Evolutionary conservation across 2,329 filamentous ascomycete genomes (phyloP).

Genomic region (Paecilomyces variotii): DNA sequence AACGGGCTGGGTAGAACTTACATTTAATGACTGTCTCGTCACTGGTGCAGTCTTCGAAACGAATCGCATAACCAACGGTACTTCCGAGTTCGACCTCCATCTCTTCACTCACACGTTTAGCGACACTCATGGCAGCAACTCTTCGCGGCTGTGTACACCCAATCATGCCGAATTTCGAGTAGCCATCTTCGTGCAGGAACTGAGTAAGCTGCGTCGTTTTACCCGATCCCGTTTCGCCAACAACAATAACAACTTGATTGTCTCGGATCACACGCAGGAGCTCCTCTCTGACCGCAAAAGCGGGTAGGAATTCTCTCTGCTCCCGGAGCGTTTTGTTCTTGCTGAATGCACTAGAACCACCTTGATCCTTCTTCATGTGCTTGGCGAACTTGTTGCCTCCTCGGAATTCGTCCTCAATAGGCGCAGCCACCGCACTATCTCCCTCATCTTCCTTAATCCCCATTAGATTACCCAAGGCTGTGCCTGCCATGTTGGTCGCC

Average conservation of each 20-base stretch:
- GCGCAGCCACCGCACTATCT: constrained; percentile 74
- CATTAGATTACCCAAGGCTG: constrained; percentile 88
- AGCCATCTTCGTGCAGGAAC: constrained; percentile 92
- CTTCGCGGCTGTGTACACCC: constrained; percentile 93
- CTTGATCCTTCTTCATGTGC: constrained; percentile 79
- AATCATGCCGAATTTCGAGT: constrained; percentile 79
- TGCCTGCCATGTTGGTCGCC: constrained; percentile 86
- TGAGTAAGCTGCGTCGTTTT: constrained; percentile 98
- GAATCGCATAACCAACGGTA: constrained; percentile 90
- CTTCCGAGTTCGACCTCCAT: constrained; percentile 90
- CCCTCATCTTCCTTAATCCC: constrained; percentile 84
- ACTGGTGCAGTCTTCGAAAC: constrained; percentile 96
- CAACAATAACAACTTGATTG: constrained; percentile 94
- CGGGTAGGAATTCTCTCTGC: constrained; percentile 86
- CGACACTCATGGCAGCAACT: constrained; percentile 98
- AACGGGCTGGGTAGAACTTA: constrained; percentile 21
- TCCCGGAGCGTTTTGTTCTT: constrained; percentile 83
- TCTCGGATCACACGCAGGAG: constrained; percentile 85
- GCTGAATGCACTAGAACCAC: constrained; percentile 80
- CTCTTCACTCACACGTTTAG: constrained; percentile 95
- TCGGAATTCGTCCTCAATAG: constrained; percentile 62
- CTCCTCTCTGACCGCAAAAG: constrained; percentile 93
- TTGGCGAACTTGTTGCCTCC: constrained; percentile 73
- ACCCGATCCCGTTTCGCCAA: constrained; percentile 93
- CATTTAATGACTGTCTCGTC: constrained; percentile 92